Base-by-base conservation (phyloP, 148 eudicot genomes). In the Camellia lanceoleosa region DNA sequence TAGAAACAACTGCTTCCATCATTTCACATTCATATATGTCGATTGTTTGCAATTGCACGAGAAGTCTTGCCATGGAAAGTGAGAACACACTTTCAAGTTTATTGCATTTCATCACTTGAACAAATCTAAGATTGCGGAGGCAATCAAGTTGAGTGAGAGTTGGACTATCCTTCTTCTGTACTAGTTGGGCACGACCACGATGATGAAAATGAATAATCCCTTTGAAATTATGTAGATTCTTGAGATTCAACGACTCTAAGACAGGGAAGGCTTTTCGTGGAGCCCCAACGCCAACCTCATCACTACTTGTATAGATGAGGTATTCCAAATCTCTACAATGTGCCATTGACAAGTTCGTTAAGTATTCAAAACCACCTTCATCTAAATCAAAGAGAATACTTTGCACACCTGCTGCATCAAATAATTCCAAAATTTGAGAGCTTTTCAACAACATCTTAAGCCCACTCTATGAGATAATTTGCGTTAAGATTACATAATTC, bases 1-100 rank as follows among this genome's bases (percentile, higher is more conserved):
- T 69, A 7, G 54, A 44, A 69, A 69, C 73, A 69, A 44, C n/a
- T 8, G 6, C 73, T 15, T 69, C 73, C 73, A 69, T 12, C n/a
- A 14, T 8, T 0, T 15, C 2, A 20, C 73, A 69, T 13, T 16
- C 0, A 0, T 0, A 5, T 69, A 69, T 3, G 7, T 0, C 0
- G 11, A 69, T 7, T 1, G 1, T 2, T 18, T 69, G 51, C 30
- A 69, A 20, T 43, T 69, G 73, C 49, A 69, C 13, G 10, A 69
- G 73, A 69, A 5, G 14, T 42, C 73, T 42, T 5, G 73, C 73
- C 16, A 69, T 18, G 13, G 73, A 46, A 15, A 69, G 51, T 44
- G 73, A 42, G 49, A 69, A 69, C 51, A 69, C 30, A 44, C 47
- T 42, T 44, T 44, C 9, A 8, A 69, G 9, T 42, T 44, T 69